A percentile compares a stretch with the other conserved stretches of the same genome.
Conservation (phyloP, 768 basidiomycete genomes). For the Serpula lacrymans region DNA sequence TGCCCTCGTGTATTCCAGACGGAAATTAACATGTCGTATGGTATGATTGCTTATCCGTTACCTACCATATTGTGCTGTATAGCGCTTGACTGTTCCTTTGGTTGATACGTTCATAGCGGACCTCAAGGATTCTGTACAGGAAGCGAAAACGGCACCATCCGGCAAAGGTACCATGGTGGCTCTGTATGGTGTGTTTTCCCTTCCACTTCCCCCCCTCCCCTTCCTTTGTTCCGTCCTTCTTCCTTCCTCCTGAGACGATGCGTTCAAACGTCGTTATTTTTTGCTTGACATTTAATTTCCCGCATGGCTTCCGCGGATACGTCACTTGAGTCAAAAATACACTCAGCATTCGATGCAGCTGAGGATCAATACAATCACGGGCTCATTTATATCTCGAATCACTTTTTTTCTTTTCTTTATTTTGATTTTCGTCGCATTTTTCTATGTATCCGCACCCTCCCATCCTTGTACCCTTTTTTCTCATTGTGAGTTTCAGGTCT, state of each 20-base stretch:
- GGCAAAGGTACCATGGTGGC: slow-evolving; percentile 88
- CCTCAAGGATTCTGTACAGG: slow-evolving; percentile 70
- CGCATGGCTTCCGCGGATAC: too few species aligned
- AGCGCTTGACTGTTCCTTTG: slow-evolving; percentile 77
- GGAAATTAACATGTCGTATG: too few species aligned
- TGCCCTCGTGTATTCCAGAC: background rate
- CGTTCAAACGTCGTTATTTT: too few species aligned
- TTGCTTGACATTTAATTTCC: too few species aligned
- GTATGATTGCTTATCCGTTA: background rate
- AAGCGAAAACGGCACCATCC: slow-evolving; percentile 58
- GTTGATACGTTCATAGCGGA: slow-evolving; percentile 83
- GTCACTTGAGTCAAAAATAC: too few species aligned
- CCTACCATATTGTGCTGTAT: too few species aligned
- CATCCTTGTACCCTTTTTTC: slow-evolving; percentile 4
- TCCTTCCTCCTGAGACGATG: too few species aligned
- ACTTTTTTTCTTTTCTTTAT: too few species aligned
- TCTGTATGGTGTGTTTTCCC: slow-evolving; percentile 67
- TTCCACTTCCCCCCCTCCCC: background rate
- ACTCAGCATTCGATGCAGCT: too few species aligned
- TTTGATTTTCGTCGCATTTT: too few species aligned
- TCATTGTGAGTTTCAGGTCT: slow-evolving; percentile 51
- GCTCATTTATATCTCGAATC: too few species aligned
- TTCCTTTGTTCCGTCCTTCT: background rate
- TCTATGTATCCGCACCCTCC: background rate
- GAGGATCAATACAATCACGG: too few species aligned